Evolutionary conservation across 2,329 filamentous ascomycete genomes (phyloP).

Genomic region (Berkeleyomyces rouxiae): DNA sequence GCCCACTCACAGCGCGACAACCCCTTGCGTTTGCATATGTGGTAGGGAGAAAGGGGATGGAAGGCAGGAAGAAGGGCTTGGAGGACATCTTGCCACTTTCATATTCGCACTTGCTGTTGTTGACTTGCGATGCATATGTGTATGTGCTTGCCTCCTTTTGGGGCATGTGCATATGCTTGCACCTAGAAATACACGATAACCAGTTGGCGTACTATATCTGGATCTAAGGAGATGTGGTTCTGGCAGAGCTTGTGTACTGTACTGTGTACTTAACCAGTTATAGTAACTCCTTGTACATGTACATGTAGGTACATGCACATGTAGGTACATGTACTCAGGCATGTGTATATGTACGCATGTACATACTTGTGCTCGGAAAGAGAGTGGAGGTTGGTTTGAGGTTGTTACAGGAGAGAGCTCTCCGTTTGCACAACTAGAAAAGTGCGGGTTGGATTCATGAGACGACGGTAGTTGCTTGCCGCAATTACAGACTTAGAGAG

Average conservation of each 20-base stretch:
- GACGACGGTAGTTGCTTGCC: background rate
- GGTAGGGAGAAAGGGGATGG: background rate
- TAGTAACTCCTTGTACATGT: no score
- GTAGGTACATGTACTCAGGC: no score
- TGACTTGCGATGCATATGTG: background rate
- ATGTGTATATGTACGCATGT: background rate
- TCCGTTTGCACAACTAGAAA: background rate
- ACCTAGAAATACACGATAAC: background rate
- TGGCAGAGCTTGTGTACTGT: background rate
- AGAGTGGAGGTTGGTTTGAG: background rate
- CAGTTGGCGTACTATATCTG: background rate
- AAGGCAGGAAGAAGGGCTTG: background rate
- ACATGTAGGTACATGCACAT: no score
- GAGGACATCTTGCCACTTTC: background rate
- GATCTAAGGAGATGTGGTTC: background rate
- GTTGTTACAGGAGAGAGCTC: background rate
- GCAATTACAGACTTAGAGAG: background rate
- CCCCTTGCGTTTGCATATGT: constrained; percentile 6
- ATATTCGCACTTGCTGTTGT: background rate
- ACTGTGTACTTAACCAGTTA: no score
- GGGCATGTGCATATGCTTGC: background rate
- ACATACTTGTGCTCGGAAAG: background rate
- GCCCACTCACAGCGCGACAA: background rate
- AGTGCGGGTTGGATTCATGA: background rate
- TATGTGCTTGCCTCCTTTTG: background rate